Conservation (phyloP, 371 early-diverging fungal genomes). For the Lichtheimia hyalospora region DNA sequence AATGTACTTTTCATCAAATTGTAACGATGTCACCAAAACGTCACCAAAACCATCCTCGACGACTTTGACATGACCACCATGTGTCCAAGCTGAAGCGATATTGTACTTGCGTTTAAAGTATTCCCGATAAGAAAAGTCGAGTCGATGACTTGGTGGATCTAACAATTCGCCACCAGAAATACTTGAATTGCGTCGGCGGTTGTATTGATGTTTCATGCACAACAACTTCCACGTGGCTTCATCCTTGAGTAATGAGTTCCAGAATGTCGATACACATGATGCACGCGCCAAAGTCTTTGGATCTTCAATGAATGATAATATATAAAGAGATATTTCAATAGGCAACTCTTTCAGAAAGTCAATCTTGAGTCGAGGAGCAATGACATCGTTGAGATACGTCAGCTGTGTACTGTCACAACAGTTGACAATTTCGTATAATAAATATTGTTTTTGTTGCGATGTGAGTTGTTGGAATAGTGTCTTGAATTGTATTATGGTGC, state of each 20-base stretch:
- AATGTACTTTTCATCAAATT: conserved; percentile 84
- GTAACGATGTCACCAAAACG: conserved; percentile 85
- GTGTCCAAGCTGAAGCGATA: conserved; percentile 76
- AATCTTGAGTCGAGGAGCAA: conserved; percentile 70
- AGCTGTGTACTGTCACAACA: conserved; percentile 61
- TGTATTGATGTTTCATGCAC: conserved; percentile 40
- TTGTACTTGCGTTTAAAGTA: conserved; percentile 74
- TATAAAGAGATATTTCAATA: conserved; percentile 71
- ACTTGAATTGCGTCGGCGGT: conserved; percentile 31
- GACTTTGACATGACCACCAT: conserved; percentile 65
- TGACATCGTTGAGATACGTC: conserved; percentile 54
- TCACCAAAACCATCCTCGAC: conserved; percentile 76
- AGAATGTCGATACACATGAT: conserved; percentile 70
- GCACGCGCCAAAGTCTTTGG: conserved; percentile 74
- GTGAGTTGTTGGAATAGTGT: conserved; percentile 35
- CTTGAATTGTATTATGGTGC: conserved; percentile 37
- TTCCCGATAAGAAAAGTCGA: conserved; percentile 66
- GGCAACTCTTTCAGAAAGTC: conserved; percentile 81
- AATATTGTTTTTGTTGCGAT: conserved; percentile 32
- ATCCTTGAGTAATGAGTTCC: conserved; percentile 74
- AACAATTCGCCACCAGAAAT: conserved; percentile 52
- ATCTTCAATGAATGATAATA: conserved; percentile 67
- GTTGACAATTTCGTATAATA: conserved; percentile 50
- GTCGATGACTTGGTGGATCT: conserved; percentile 43
- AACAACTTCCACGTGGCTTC: conserved; percentile 55